Conservation (phyloP, 1,284 basidiomycete genomes). For the Leccinum glutinopallens region DNA sequence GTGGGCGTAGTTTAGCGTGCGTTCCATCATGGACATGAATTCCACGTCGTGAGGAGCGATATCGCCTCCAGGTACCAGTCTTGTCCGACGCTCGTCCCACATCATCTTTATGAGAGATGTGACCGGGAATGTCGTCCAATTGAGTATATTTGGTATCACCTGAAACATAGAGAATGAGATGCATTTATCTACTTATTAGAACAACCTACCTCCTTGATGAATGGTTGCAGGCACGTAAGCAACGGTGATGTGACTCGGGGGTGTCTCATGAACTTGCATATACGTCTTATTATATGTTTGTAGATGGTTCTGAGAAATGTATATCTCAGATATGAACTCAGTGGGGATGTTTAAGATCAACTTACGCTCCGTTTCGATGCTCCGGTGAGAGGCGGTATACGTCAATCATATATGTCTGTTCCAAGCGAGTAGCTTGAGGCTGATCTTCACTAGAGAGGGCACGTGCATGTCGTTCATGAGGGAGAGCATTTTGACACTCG, state of each 20-base stretch:
- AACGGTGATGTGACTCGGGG: not conserved
- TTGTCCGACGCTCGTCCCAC: not conserved
- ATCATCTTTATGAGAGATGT: not conserved
- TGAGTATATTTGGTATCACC: not conserved
- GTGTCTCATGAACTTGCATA: not conserved
- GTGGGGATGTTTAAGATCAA: not conserved
- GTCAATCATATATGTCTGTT: not conserved
- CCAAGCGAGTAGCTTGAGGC: not conserved
- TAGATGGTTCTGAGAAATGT: not conserved
- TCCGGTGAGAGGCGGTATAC: not conserved
- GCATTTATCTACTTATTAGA: not conserved
- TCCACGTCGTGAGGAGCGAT: not conserved
- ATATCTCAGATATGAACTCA: too few species aligned
- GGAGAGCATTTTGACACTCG: not conserved
- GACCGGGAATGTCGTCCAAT: not conserved
- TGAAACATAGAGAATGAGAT: not conserved
- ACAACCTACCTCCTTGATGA: not conserved
- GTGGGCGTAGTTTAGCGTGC: constrained; percentile 1
- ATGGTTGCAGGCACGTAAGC: not conserved
- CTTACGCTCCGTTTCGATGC: not conserved
- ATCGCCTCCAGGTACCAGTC: not conserved
- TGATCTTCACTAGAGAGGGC: not conserved
- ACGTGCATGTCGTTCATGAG: not conserved
- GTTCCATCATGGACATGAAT: not conserved
- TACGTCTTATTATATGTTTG: not conserved